These are phyloP conservation scores for Tetrahymena elliotti DNA, from an alignment of 73 alveolate species.

Conservation along the genomic window DNA sequence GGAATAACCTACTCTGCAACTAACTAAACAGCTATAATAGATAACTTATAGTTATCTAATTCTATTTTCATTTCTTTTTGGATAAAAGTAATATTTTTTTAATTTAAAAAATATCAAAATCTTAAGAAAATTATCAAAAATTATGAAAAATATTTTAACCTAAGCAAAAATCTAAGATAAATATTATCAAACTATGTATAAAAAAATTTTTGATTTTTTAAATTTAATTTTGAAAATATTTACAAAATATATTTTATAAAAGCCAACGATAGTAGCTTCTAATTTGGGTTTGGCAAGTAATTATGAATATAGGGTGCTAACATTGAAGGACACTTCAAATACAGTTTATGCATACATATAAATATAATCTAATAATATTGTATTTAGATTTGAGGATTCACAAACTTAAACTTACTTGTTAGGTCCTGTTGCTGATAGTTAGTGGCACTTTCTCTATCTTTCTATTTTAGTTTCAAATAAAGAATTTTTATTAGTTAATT, in stretches of 20 bases:
- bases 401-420: background rate
- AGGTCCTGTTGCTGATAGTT: background rate
- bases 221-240: too few species aligned
- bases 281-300: background rate
- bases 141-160: too few species aligned
- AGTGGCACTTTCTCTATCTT: background rate
- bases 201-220: too few species aligned
- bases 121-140: too few species aligned
- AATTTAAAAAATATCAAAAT: too few species aligned
- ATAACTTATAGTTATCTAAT: background rate
- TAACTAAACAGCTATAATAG: background rate
- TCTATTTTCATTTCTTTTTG: background rate
- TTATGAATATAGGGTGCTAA: background rate
- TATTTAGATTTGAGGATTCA: background rate
- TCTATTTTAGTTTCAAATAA: background rate
- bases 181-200: too few species aligned
- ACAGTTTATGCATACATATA: background rate
- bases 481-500: background rate
- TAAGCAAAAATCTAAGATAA: too few species aligned
- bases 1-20: background rate
- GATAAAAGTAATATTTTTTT: background rate
- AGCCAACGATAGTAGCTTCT: background rate
- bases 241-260: too few species aligned
- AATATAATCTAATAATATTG: background rate
- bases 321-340: background rate